Conservation (phyloP, 768 basidiomycete genomes). For the Amanita phalloides region DNA sequence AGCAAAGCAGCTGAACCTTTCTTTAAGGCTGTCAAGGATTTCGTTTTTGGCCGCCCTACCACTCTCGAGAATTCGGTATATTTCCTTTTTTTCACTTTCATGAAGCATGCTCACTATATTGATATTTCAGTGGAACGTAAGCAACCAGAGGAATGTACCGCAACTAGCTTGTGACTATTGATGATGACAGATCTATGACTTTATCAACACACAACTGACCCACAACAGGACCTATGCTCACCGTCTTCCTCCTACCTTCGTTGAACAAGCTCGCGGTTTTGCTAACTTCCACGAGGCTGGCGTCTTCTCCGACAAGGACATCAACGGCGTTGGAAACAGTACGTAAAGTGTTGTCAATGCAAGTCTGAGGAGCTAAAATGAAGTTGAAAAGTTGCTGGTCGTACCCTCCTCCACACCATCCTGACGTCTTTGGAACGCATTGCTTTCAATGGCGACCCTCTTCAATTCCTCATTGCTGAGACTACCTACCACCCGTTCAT, state of each 20-base stretch:
- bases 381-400: conserved; percentile 57
- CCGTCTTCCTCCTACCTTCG: conserved; percentile 68
- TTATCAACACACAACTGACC: conserved; percentile 59
- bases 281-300: conserved; percentile 76
- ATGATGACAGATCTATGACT: conserved; percentile 55
- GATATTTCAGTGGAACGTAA: conserved; percentile 62
- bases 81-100: conserved; percentile 6
- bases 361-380: background rate
- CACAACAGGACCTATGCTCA: conserved; percentile 80
- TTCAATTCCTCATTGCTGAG: conserved; percentile 69
- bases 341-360: conserved; percentile 17
- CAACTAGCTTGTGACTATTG: conserved; percentile 7
- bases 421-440: conserved; percentile 65
- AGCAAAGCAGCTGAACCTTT: conserved; percentile 50
- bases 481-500: conserved; percentile 89
- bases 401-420: conserved; percentile 66
- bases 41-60: conserved; percentile 56
- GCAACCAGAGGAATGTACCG: conserved; percentile 14
- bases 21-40: conserved; percentile 58
- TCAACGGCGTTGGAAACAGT: conserved; percentile 72
- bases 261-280: conserved; percentile 63
- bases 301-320: conserved; percentile 54
- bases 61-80: conserved; percentile 62
- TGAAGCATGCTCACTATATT: conserved; percentile 9
- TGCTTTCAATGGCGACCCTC: conserved; percentile 68